Evolutionary conservation across 805 yeast species (phyloP), one percentile per base, ranked within the genome.

Genomic region (Metschnikowia henanensis): DNA sequence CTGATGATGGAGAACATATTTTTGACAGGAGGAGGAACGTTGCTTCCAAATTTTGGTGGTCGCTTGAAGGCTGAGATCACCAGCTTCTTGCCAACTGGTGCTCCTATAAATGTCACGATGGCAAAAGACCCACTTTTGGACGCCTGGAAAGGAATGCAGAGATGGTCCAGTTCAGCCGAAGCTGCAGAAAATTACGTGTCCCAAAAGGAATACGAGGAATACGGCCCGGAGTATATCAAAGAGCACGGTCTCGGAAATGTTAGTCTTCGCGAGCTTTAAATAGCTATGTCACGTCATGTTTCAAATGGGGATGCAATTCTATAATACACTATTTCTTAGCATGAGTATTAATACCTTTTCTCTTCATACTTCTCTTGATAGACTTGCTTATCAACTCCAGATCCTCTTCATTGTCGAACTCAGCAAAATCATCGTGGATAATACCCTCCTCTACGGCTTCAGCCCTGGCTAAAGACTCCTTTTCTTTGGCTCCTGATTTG

Each of bases 81-180:
- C 12, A 66, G 79, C 7, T 77, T 85, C 47, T 66, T 94, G 40
- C 98, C 98, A 0, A 74, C 73, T 2, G 84, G 79, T 1, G 67
- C 85, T 0, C 75, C 79, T 0, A 65, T 91, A 28, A 65, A 72
- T 5, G 84, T 91, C 1, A 68, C 84, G 43, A 58, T 65, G 15
- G 94, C 96, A 0, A 51, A 63, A 2, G 81, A 87, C 60, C 92
- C 96, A 2, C 53, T 78, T 1, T 57, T 78, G 23, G 99, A 92
- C 62, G 80, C 97, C 1, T 94, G 99, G 98, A 83, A 73, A 56
- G 99, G 99, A 22, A 90, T 94, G 95, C 82, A 87, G 10, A 76
- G 77, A 56, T 87, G 96, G 87, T 70, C 91, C 5, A 55, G 56
- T 3, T 71, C 76, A 18, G 73, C 65, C 1, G 79, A 73, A 15